Evolutionary conservation across 768 basidiomycete species (phyloP).

Genomic region (Calvatia gigantea): DNA sequence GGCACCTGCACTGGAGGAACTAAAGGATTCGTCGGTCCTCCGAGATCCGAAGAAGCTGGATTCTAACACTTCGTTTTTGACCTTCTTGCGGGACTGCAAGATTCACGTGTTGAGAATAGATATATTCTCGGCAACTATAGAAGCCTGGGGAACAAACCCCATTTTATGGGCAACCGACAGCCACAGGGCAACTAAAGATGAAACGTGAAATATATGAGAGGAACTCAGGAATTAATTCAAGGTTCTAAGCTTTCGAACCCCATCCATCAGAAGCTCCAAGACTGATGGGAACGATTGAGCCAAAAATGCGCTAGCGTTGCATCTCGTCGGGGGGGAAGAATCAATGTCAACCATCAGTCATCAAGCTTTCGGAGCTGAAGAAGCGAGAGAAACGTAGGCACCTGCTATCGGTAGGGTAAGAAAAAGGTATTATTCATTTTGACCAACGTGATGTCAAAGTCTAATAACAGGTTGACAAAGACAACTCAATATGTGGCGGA

Average conservation of each 20-base stretch:
- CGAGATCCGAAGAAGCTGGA: background rate
- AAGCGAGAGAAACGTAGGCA: no score
- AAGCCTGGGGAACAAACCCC: background rate
- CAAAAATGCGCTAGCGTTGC: background rate
- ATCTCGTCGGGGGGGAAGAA: background rate
- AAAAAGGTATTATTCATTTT: no score
- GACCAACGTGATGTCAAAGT: no score
- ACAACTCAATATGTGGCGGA: no score
- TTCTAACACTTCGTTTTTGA: background rate
- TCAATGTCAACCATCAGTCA: background rate
- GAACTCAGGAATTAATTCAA: background rate
- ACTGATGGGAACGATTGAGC: background rate
- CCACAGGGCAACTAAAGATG: background rate
- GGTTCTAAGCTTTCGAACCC: background rate
- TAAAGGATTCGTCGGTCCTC: no score
- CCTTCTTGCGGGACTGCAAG: background rate
- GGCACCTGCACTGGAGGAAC: no score
- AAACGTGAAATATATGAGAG: background rate
- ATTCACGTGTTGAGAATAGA: background rate
- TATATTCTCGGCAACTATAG: background rate
- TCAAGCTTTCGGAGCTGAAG: background rate
- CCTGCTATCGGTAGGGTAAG: no score
- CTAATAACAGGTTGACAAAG: no score
- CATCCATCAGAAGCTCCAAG: background rate
- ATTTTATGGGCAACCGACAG: background rate